Base-by-base conservation (phyloP, 768 basidiomycete species). In the Pisolithus orientalis region DNA sequence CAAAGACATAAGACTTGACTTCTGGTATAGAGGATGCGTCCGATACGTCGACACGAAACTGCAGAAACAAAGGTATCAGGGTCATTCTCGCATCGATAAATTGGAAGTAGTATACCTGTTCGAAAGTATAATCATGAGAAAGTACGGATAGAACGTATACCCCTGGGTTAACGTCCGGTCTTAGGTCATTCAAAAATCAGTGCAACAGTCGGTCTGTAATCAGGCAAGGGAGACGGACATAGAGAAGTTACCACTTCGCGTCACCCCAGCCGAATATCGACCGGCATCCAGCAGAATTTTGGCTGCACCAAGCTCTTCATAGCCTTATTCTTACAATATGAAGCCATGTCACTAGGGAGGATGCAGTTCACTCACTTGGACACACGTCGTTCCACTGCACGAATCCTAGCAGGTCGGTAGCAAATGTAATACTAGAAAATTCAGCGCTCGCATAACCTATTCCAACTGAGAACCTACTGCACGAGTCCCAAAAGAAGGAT, bases 381-480 rank as follows among this genome's bases (percentile, higher is more conserved):
- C 87, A 89, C 7, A 82, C 56, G n/a, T 80, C 78, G 65, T 85
- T 90, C 85, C 85, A 89, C 44, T 77, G 72, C 10, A 91, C 68
- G 46, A 73, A 75, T 57, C 89, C 89, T 3, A 67, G 59, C 44
- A 91, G 59, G 61, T 88, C 83, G 7, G 81, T 56, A 10, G 81
- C 80, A 44, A 69, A 63, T 44, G 65, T 59, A 48, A 50, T 40
- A 40, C 65, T 57, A 40, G 51, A 46, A 32, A 53, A 4, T 34
- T 34, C 34, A 34, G 34, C 13, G 34, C 11, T 34, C 13, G 4
- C 1, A 13, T 5, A 34, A 34, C 13, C 11, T 34, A 4, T 13
- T 34, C 34, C 3, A 34, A 34, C 34, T 34, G 34, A 13, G 14
- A 4, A 34, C 34, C 34, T 34, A 34, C 34, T 34, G 34, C 13